Evolutionary conservation across 768 basidiomycete species (phyloP), one percentile per base, ranked within the genome.

Genomic region (Hygrophorus russula): DNA sequence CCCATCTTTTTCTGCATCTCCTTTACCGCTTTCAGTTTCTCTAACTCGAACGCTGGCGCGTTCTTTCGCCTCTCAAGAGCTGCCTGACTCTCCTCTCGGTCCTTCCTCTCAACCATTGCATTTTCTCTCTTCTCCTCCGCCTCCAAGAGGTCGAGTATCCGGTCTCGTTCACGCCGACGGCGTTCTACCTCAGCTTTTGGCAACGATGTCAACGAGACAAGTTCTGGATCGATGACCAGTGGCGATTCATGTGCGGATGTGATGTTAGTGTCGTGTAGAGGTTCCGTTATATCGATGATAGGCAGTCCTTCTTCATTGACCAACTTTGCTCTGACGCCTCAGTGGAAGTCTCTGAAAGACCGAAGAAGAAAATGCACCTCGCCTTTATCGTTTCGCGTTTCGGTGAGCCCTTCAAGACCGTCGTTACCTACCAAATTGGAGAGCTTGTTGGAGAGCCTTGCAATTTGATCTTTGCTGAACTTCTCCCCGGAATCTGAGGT

Each of bases 1-100:
- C 83, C 85, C 82, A 89, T 84, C 62, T 76, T 83, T 66, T 76
- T 82, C 57, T 85, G 82, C 56, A 85, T 61, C 46, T 80, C 70
- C 45, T 64, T 67, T 1, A 66, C 63, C 15, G 61, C 62, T 47
- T 65, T 63, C 20, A 64, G 42, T 40, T 59, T 62, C 39, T 60
- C 66, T 41, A 62, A 60, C 47, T 69, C 69, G 29, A 54, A 58
- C 39, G 53, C 55, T 12, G 68, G 68, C 4, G 68, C 73, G 47
- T 73, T 66, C 51, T 66, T 74, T 18, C 71, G 67, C 52, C 68
- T 71, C 50, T 65, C 71, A 14, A 74, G 53, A n/a, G 67, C 61
- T 32, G 75, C 73, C 50, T 66, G 63, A 36, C 61, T 61, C 45
- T 58, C 50, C 42, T 76, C 66, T 31, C 61, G 56, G 20, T 69